phyloP scores from a whole-genome alignment of 305 asterid species.

The Coffea humblotiana region DNA sequence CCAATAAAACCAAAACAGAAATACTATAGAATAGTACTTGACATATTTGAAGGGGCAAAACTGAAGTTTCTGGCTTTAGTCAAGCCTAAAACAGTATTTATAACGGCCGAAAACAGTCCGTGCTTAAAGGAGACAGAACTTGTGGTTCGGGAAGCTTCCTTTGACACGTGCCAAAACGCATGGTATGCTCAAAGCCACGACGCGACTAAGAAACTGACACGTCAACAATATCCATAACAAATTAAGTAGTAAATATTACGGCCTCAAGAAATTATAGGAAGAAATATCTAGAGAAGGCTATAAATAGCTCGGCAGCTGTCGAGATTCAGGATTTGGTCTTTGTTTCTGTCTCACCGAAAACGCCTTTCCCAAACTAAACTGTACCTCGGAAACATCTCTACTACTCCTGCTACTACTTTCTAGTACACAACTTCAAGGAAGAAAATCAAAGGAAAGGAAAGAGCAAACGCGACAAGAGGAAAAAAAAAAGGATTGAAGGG shows the following conservation, averaged over 20 bases:
- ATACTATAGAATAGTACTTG: too few species aligned
- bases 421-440: neutral
- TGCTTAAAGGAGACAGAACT: neutral
- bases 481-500: neutral
- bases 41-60: neutral
- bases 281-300: conserved; percentile 61
- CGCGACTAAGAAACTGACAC: conserved; percentile 32
- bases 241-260: neutral
- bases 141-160: conserved; percentile 50
- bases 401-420: neutral
- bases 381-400: neutral
- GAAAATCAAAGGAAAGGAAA: neutral
- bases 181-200: conserved; percentile 17
- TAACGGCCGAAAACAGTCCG: neutral
- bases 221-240: conserved; percentile 28
- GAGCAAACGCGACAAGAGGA: neutral
- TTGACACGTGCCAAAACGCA: conserved; percentile 43
- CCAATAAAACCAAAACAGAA: neutral
- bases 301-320: conserved; percentile 31
- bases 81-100: neutral
- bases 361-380: neutral
- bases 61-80: neutral
- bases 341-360: too few species aligned
- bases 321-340: neutral
- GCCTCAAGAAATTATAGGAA: neutral